These are phyloP conservation scores for Arthrocladium fulminans DNA, from an alignment of 2,329 filamentous ascomycete species.

Conservation along the genomic window DNA sequence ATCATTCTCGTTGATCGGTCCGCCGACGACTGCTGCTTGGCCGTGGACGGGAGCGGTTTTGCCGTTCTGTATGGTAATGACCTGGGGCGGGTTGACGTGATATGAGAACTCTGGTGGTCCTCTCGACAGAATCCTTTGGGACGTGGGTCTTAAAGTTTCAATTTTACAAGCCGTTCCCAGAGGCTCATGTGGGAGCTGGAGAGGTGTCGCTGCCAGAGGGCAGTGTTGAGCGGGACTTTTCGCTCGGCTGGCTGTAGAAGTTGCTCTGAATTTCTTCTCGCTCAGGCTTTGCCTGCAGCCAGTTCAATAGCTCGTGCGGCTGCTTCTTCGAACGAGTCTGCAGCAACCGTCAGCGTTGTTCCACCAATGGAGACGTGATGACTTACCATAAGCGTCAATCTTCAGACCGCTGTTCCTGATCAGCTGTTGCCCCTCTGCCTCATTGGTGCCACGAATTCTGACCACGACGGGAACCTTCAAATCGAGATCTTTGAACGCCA, in stretches of 20 bases:
- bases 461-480: slow-evolving; percentile 68
- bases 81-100: no score
- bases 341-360: slow-evolving; percentile 1
- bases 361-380: neutral
- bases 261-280: neutral
- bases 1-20: no score
- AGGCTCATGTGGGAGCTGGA: no score
- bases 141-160: no score
- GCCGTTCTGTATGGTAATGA: no score
- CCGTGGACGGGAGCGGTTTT: no score
- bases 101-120: no score
- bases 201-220: no score
- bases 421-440: slow-evolving; percentile 59
- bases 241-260: neutral
- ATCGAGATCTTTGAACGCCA: slow-evolving; percentile 61
- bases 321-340: slow-evolving; percentile 49
- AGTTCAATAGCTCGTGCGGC: slow-evolving; percentile 54
- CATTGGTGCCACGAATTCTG: slow-evolving; percentile 64
- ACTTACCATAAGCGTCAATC: slow-evolving; percentile 60
- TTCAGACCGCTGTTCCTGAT: slow-evolving; percentile 60
- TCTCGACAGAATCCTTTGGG: no score
- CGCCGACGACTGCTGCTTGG: no score
- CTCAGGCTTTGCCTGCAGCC: neutral
- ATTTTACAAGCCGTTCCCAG: no score
- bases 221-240: neutral